Conservation (phyloP, 768 basidiomycete genomes). For the Cystofilobasidium macerans region DNA sequence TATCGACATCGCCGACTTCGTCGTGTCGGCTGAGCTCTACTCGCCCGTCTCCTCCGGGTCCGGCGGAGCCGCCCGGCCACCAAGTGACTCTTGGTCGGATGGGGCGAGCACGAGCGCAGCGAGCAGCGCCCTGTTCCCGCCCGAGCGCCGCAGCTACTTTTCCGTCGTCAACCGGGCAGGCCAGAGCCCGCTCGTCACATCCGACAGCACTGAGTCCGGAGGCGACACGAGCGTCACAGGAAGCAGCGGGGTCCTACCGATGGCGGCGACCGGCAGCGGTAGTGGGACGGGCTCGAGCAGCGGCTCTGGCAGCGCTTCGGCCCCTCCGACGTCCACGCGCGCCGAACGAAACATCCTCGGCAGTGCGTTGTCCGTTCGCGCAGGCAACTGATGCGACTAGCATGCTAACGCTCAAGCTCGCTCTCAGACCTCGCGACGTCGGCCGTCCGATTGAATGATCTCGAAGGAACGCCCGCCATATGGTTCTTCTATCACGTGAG, state of each 20-base stretch:
- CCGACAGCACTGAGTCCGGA: not conserved
- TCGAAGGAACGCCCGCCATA: conserved; percentile 10
- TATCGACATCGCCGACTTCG: conserved; percentile 3
- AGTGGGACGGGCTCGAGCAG: not conserved
- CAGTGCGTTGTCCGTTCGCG: conserved; percentile 5
- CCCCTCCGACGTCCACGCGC: not conserved
- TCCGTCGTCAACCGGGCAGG: too few species aligned
- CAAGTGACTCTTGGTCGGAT: not conserved
- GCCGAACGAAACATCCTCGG: conserved; percentile 19
- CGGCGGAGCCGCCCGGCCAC: not conserved
- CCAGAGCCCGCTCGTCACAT: not conserved
- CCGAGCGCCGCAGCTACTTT: conserved; percentile 3
- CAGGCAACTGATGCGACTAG: not conserved
- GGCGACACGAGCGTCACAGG: too few species aligned
- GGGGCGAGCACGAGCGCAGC: not conserved
- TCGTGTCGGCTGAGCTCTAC: conserved; percentile 7
- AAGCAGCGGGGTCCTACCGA: not conserved
- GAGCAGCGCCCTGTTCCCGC: not conserved
- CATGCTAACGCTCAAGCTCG: not conserved
- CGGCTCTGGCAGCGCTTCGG: not conserved
- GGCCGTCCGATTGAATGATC: conserved; percentile 7
- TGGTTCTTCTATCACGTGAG: conserved; percentile 23
- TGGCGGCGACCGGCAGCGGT: not conserved
- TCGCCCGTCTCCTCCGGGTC: conserved; percentile 1
- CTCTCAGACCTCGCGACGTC: conserved; percentile 13